phyloP scores from a whole-genome alignment of 495 filamentous ascomycete species.

The Hyaloscypha bicolor region DNA sequence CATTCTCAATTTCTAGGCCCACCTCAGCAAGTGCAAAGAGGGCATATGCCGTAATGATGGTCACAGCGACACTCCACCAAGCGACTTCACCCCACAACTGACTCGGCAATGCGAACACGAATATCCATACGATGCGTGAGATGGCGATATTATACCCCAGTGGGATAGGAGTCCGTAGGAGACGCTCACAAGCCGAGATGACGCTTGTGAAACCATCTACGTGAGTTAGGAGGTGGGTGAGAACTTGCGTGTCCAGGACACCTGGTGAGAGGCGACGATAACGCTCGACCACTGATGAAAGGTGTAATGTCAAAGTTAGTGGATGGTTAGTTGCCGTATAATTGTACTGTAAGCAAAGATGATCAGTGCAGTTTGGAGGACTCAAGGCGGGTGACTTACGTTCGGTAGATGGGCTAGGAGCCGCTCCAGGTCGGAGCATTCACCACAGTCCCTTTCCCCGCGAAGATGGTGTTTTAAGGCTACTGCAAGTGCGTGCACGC shows the following conservation, averaged over 20 bases:
- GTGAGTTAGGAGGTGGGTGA: slow-evolving; percentile 35
- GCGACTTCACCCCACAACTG: slow-evolving; percentile 33
- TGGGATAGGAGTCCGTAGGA: slow-evolving; percentile 35
- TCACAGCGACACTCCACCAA: slow-evolving; percentile 34
- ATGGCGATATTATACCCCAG: slow-evolving; percentile 37
- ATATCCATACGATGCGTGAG: slow-evolving; percentile 35
- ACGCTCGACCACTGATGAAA: slow-evolving; percentile 30
- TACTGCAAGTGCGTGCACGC: slow-evolving; percentile 31
- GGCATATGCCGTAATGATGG: slow-evolving; percentile 34
- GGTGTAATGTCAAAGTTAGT: slow-evolving; percentile 30
- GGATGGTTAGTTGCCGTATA: slow-evolving; percentile 31
- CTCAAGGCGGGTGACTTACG: slow-evolving; percentile 17
- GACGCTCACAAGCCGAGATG: slow-evolving; percentile 33
- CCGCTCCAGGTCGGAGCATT: slow-evolving; percentile 21
- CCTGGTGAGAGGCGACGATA: slow-evolving; percentile 17
- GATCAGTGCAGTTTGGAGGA: background rate
- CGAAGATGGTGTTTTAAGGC: slow-evolving; percentile 36
- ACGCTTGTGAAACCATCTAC: slow-evolving; percentile 32
- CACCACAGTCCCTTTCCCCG: slow-evolving; percentile 33
- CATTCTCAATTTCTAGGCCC: slow-evolving; percentile 37
- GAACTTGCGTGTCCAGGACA: slow-evolving; percentile 33
- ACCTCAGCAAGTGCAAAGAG: slow-evolving; percentile 34
- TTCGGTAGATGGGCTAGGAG: slow-evolving; percentile 25
- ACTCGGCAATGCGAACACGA: slow-evolving; percentile 31
- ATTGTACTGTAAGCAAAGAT: slow-evolving; percentile 3